A percentile compares a stretch with the other conserved stretches of the same genome.
Evolutionary conservation across 2,329 filamentous ascomycete genomes (phyloP).

Genomic region (Exophiala xenobiotica): DNA sequence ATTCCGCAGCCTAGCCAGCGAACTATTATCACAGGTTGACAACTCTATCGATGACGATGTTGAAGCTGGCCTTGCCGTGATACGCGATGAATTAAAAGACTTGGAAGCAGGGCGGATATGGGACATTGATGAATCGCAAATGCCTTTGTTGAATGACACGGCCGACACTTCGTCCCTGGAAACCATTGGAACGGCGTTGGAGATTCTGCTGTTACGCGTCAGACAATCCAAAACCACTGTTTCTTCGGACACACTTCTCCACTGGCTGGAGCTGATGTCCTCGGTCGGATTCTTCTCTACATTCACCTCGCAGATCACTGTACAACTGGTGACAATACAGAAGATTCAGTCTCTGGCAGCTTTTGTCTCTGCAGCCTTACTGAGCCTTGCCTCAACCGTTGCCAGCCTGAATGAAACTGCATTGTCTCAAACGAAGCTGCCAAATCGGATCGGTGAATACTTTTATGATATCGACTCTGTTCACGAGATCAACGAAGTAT

Average conservation of each 20-base stretch:
- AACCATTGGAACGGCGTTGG: conserved; percentile 13
- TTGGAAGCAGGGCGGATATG: conserved; percentile 36
- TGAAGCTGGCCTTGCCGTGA: conserved; percentile 36
- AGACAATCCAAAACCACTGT: conserved; percentile 4
- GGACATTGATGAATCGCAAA: conserved; percentile 13
- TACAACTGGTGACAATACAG: conserved; percentile 18
- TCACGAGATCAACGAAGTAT: conserved; percentile 69
- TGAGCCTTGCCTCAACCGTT: conserved; percentile 22
- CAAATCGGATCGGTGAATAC: conserved; percentile 12
- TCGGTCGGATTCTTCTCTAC: conserved; percentile 20
- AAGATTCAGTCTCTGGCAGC: conserved; percentile 18
- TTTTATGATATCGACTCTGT: conserved; percentile 68
- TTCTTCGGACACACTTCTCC: conserved; percentile 58
- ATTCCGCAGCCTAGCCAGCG: neutral
- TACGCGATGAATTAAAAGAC: conserved; percentile 36
- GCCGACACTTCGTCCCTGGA: conserved; percentile 18
- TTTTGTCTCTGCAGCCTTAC: conserved; percentile 14
- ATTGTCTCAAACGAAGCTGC: conserved; percentile 6
- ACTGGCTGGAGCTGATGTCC: conserved; percentile 75
- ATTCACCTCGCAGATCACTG: conserved; percentile 19
- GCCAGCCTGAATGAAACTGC: conserved; percentile 16
- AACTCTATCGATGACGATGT: conserved; percentile 4
- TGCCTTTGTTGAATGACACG: conserved; percentile 6
- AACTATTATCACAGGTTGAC: neutral
- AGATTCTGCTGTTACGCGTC: conserved; percentile 18